Base-by-base conservation (phyloP, 129 eudicot genomes). In the Helianthus tuberosus region DNA sequence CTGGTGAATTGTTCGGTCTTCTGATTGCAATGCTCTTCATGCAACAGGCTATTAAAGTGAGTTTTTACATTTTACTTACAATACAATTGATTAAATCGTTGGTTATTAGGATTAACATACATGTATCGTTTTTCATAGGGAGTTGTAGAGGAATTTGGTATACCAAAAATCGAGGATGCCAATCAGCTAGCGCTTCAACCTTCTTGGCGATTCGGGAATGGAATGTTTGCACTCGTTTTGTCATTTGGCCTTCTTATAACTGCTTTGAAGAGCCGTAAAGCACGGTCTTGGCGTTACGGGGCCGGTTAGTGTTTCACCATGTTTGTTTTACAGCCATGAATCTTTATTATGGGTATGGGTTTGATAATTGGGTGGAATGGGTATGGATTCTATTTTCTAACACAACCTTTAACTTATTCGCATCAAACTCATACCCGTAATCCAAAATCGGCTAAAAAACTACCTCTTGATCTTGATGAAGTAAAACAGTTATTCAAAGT, bases 251-350 rank as follows among this genome's bases (percentile, higher is more conserved):
- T 93, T 77, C 96, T 93, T 69, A 82, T 90, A 53, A 90, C 96
- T 66, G 96, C 93, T 68, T 82, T 93, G 78, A 88, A 79, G 75
- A 93, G 97, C 83, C 93, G 98, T 15, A 93, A 88, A 72, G 98
- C 98, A 80, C 83, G 98, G 78, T 90, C 97, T 11, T 93, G 98
- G 98, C 96, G 98, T 50, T 93, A 93, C 78, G 98, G 98, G 39
- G 48, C 96, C 55, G 98, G 98, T 93, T 43, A 68, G 65, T 63
- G 15, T 71, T 68, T 70, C 50, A 67, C 58, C 44, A 27, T 72
- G 11, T 61, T 61, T 60, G 43, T 60, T 61, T 32, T 61, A 16
- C n/a, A 61, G 38, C 43, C 44, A 32, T 16, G 14, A 61, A 29
- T 61, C 20, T 2, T 17, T 61, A 61, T n/a, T n/a, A n/a, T n/a